These are phyloP conservation scores for Paramecium caudatum DNA, from an alignment of 73 alveolate genomes.

Conservation along the genomic window DNA sequence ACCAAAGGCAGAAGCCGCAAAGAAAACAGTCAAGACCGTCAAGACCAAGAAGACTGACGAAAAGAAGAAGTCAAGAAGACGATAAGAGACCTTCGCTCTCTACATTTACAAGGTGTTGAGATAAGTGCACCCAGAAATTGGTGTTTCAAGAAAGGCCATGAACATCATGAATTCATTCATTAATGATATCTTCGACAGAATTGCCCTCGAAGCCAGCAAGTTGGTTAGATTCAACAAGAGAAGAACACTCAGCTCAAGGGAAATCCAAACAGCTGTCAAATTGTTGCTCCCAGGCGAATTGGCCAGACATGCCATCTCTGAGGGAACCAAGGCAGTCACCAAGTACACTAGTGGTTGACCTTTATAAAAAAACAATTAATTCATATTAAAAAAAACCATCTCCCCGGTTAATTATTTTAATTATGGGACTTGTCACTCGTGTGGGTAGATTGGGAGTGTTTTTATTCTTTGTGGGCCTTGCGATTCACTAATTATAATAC, in stretches of 20 bases:
- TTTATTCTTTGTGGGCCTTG: constrained; percentile 20
- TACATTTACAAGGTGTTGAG: constrained; percentile 83
- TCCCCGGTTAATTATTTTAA: not conserved
- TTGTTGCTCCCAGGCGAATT: constrained; percentile 85
- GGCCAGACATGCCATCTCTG: constrained; percentile 86
- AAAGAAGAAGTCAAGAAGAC: constrained; percentile 77
- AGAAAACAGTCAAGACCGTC: constrained; percentile 79
- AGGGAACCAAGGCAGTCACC: constrained; percentile 86
- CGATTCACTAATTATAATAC: constrained; percentile 1
- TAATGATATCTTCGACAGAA: constrained; percentile 83
- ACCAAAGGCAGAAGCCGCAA: constrained; percentile 80
- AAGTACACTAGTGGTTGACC: constrained; percentile 78
- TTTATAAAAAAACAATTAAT: constrained; percentile 7
- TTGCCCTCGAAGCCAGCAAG: constrained; percentile 82
- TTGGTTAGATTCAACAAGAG: constrained; percentile 80
- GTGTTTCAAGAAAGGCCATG: constrained; percentile 86
- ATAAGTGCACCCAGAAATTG: constrained; percentile 86
- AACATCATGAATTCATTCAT: constrained; percentile 82
- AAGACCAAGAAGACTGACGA: constrained; percentile 73
- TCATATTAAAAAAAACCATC: constrained; percentile 32
- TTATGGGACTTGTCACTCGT: not conserved
- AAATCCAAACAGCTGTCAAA: constrained; percentile 85
- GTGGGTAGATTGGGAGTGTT: constrained; percentile 6
- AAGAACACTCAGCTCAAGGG: constrained; percentile 83
- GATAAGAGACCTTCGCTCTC: constrained; percentile 83